phyloP scores from a whole-genome alignment of 2,329 filamentous ascomycete species.

The Aspergillus flavus region DNA sequence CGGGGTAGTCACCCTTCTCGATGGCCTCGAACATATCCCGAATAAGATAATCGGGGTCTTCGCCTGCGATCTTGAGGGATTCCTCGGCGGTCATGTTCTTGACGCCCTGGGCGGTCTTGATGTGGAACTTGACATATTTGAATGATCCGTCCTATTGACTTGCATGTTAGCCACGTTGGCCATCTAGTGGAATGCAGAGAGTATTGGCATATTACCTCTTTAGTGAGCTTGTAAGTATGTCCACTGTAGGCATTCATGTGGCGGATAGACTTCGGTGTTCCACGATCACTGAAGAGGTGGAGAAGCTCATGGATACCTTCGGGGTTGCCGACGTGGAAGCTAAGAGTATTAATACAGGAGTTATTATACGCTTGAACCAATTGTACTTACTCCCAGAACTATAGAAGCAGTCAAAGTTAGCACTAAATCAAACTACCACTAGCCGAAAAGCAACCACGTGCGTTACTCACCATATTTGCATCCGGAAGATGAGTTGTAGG shows the following conservation, averaged over 20 bases:
- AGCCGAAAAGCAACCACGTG: background rate
- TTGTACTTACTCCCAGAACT: slow-evolving; percentile 9
- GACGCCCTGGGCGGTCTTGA: slow-evolving; percentile 34
- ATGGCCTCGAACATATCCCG: slow-evolving; percentile 75
- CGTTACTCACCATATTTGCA: slow-evolving; percentile 27
- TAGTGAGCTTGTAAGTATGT: slow-evolving; percentile 66
- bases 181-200: background rate
- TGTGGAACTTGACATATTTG: slow-evolving; percentile 63
- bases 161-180: background rate
- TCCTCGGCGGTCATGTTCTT: slow-evolving; percentile 65
- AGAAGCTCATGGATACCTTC: slow-evolving; percentile 65
- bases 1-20: slow-evolving; percentile 67
- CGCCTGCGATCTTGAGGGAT: slow-evolving; percentile 69
- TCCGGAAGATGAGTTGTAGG: slow-evolving; percentile 26
- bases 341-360: slow-evolving; percentile 5
- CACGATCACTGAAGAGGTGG: slow-evolving; percentile 64
- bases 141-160: slow-evolving; percentile 56
- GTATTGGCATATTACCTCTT: slow-evolving; percentile 37
- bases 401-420: background rate
- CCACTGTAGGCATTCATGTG: slow-evolving; percentile 67
- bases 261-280: slow-evolving; percentile 63
- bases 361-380: background rate
- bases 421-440: background rate
- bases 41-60: slow-evolving; percentile 77
- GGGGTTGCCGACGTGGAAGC: slow-evolving; percentile 50